These are phyloP conservation scores for Colletotrichum caudatum DNA, from an alignment of 2,329 filamentous ascomycete species.

Conservation along the genomic window DNA sequence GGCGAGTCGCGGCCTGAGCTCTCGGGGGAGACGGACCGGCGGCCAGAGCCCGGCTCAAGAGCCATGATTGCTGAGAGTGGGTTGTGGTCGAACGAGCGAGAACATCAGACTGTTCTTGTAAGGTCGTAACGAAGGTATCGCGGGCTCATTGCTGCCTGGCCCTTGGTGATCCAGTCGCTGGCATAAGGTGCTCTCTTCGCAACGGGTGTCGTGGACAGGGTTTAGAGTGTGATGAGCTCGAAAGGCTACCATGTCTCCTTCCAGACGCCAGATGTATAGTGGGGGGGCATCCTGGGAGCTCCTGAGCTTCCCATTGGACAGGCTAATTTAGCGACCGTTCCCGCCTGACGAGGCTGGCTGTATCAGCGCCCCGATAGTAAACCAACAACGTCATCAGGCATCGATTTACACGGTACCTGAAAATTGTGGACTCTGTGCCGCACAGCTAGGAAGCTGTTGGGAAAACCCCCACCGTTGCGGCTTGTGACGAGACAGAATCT, in stretches of 20 bases:
- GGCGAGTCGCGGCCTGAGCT: conserved; percentile 87
- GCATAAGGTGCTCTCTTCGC: conserved; percentile 24
- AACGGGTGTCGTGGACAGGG: conserved; percentile 40
- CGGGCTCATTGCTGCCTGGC: conserved; percentile 47
- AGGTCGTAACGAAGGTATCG: conserved; percentile 33
- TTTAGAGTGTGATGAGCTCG: conserved; percentile 23
- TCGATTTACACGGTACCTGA: conserved; percentile 10
- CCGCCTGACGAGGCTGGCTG: conserved; percentile 36
- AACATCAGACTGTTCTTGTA: conserved; percentile 36
- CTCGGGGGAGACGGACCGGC: conserved; percentile 77
- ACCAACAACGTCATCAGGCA: conserved; percentile 36
- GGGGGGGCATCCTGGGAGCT: conserved; percentile 36
- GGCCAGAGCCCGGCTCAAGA: conserved; percentile 69
- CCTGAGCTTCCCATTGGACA: conserved; percentile 39
- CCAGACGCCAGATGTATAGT: conserved; percentile 35
- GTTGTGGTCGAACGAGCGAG: conserved; percentile 32
- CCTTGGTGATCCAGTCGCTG: conserved; percentile 4
- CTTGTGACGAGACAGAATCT: background rate
- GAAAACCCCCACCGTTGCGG: background rate
- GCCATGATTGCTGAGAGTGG: conserved; percentile 63
- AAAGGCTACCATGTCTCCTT: conserved; percentile 42
- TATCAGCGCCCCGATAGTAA: conserved; percentile 18
- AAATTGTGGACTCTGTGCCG: conserved; percentile 3
- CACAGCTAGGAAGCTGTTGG: background rate
- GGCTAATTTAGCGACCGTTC: conserved; percentile 31